phyloP scores from a whole-genome alignment of 75 land plant genomes.

The Pseudotsuga menziesii region DNA sequence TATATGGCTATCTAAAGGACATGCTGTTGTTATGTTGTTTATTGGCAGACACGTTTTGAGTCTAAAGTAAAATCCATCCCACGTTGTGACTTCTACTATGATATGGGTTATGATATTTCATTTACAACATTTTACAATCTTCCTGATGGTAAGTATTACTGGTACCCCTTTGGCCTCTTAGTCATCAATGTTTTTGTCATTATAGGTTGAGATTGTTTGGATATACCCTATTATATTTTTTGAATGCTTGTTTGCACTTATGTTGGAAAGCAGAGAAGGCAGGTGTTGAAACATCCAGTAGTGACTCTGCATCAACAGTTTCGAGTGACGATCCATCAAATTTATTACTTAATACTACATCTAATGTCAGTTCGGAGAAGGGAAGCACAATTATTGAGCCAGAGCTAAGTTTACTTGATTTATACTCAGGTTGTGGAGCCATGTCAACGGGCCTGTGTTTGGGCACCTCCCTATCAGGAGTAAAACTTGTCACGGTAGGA shows the following conservation, averaged over 20 bases:
- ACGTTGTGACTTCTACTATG: slow-evolving; percentile 35
- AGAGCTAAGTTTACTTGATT: slow-evolving; percentile 23
- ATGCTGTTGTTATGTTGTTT: not conserved
- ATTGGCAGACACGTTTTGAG: slow-evolving; percentile 4
- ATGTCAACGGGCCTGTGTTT: slow-evolving; percentile 41
- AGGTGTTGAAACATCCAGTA: not conserved
- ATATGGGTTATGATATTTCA: slow-evolving; percentile 34
- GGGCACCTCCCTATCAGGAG: slow-evolving; percentile 30
- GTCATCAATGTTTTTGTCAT: not conserved
- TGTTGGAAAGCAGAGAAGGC: not conserved
- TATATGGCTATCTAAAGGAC: too few species aligned
- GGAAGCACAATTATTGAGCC: not conserved
- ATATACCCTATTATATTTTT: not conserved
- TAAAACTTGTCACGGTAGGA: slow-evolving; percentile 34
- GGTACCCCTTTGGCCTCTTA: too few species aligned
- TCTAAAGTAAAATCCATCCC: slow-evolving; percentile 4
- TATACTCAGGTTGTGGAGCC: slow-evolving; percentile 40
- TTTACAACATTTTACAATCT: slow-evolving; percentile 33
- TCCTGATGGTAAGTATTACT: slow-evolving; percentile 14
- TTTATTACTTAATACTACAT: not conserved
- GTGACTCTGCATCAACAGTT: slow-evolving; percentile 8
- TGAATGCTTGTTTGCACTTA: not conserved
- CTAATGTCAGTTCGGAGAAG: not conserved
- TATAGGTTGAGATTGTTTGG: too few species aligned
- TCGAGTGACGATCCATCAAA: slow-evolving; percentile 1